Evolutionary conservation across 768 basidiomycete genomes (phyloP), one percentile per base, ranked within the genome.

Genomic region (Trichaptum fuscoviolaceum): DNA sequence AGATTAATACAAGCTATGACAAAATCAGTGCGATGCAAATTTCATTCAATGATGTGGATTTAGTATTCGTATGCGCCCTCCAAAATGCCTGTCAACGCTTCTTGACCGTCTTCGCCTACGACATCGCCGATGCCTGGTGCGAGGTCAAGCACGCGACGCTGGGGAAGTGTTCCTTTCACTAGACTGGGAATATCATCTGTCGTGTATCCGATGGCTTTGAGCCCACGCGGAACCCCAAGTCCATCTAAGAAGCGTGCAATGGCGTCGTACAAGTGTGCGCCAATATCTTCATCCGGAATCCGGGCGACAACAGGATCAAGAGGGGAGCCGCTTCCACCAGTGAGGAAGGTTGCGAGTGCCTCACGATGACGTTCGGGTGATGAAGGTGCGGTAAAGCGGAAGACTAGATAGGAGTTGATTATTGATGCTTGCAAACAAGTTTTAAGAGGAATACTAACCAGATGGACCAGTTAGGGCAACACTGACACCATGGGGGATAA

Each of bases 361-460:
- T 93, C 88, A 59, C 96, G 89, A 77, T 99, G 96, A 58, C 95
- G 90, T 67, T 90, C 87, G 1, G 95, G 94, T 0, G 93, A 89
- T 5, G 96, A 96, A 7, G 96, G 95, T 0, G 96, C 91, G 8
- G 96, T 98, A 77, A 96, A 98, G 73, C 91, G 87, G 84, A 99
- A 98, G 58, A 98, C 96, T 85, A 63, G 20, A 63, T 10, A 34
- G 9, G 30, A 12, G 27, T 57, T 20, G 23, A 10, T 58, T 15
- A 26, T 7, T 62, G n/a, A 64, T 63, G 66, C 30, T 71, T 65
- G 3, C 63, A 70, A 60, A 30, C 30, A 30, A 3, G 2, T 30
- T 8, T 30, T 30, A 30, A 67, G 42, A 27, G 67, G 64, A 52
- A 73, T 71, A 65, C 78, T 65, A 74, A 85, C 87, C 87, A 70